These are phyloP conservation scores for Trichoderma virens DNA, from an alignment of 495 filamentous ascomycete genomes.

Conservation along the genomic window DNA sequence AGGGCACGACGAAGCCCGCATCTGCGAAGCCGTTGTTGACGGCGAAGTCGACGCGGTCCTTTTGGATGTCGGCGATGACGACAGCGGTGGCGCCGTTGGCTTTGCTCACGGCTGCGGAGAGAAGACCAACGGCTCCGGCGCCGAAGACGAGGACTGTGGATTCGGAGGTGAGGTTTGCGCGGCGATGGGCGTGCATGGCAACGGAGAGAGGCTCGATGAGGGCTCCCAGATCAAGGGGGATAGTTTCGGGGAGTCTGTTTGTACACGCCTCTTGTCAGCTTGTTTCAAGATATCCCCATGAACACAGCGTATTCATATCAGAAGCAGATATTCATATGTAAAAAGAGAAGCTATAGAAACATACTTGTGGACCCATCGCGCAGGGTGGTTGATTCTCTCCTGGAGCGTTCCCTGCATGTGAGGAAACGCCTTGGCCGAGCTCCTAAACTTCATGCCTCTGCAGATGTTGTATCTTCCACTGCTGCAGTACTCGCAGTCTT, in stretches of 20 bases:
- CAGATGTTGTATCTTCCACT: constrained; percentile 81
- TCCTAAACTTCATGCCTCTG: constrained; percentile 66
- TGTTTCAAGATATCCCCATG: not conserved
- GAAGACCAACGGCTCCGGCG: constrained; percentile 71
- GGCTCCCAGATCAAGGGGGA: constrained; percentile 63
- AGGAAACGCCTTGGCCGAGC: constrained; percentile 68
- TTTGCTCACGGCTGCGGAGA: constrained; percentile 62
- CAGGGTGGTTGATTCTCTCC: constrained; percentile 69
- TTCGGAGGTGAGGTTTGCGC: constrained; percentile 46
- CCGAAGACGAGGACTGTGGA: constrained; percentile 66
- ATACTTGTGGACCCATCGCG: constrained; percentile 55
- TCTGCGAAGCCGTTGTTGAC: constrained; percentile 61
- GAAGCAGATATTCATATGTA: not conserved
- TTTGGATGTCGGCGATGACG: constrained; percentile 74
- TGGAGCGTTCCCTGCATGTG: constrained; percentile 81
- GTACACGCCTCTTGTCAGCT: not conserved
- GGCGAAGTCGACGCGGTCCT: constrained; percentile 63
- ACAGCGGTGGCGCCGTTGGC: constrained; percentile 50
- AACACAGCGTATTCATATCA: not conserved
- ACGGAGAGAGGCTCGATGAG: constrained; percentile 74
- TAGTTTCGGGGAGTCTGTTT: constrained; percentile 47
- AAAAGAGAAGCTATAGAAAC: constrained; percentile 13
- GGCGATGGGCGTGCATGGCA: constrained; percentile 63
- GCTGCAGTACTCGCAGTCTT: constrained; percentile 55
- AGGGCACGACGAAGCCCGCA: constrained; percentile 51